Conservation (phyloP, 208 protist genomes). For the Trypanosoma caninum region DNA sequence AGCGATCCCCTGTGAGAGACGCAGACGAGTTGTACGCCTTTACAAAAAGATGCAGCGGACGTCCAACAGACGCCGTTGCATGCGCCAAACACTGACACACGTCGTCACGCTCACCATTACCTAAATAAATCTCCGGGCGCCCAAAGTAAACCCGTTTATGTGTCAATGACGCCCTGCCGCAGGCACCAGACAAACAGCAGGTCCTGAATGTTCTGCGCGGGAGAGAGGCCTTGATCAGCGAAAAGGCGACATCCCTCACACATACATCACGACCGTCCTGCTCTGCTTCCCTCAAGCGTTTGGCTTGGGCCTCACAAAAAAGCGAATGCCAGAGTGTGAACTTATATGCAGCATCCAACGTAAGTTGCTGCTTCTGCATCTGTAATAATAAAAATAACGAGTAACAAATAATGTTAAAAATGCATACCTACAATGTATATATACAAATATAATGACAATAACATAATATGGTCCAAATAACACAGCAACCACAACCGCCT, state of each 20-base stretch:
- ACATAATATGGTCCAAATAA: background rate
- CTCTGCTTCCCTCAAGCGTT: slow-evolving; percentile 4
- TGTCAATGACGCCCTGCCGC: slow-evolving; percentile 25
- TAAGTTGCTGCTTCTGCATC: slow-evolving; percentile 43
- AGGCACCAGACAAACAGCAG: slow-evolving; percentile 53
- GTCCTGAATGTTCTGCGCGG: slow-evolving; percentile 37
- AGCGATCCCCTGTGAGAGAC: slow-evolving; percentile 29
- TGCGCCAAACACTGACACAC: slow-evolving; percentile 59
- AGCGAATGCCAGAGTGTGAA: slow-evolving; percentile 63
- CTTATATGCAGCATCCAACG: slow-evolving; percentile 73
- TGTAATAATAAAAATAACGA: slow-evolving; percentile 2
- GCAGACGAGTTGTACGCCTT: slow-evolving; percentile 44
- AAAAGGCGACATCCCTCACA: slow-evolving; percentile 34
- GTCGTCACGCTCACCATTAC: slow-evolving; percentile 45
- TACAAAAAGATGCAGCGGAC: slow-evolving; percentile 33
- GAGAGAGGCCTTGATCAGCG: slow-evolving; percentile 33
- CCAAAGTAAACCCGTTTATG: slow-evolving; percentile 34
- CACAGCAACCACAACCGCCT: background rate
- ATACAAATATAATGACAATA: background rate
- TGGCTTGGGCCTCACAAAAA: slow-evolving; percentile 12
- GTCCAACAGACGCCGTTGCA: slow-evolving; percentile 37
- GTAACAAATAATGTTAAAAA: slow-evolving; percentile 9
- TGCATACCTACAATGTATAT: background rate
- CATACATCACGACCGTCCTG: slow-evolving; percentile 6
- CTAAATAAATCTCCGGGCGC: slow-evolving; percentile 21